Evolutionary conservation across 2,329 filamentous ascomycete genomes (phyloP).

Genomic region (Neodidymelliopsis sp.): DNA sequence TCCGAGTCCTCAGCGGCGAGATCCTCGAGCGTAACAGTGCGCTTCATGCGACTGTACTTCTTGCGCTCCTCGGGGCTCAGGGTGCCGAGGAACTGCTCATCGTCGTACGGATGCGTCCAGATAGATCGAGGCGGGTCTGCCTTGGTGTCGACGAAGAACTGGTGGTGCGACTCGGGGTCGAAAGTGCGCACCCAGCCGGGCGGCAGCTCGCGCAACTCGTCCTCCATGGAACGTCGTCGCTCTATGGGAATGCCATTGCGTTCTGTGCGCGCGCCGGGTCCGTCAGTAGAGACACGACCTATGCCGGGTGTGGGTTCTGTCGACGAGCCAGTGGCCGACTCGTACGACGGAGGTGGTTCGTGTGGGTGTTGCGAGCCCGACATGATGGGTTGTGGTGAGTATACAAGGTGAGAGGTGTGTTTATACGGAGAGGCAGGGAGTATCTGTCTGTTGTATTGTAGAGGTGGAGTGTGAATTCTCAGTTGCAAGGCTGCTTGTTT

Average conservation of each 20-base stretch:
- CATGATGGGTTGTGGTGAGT: conserved; percentile 2
- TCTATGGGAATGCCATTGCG: conserved; percentile 63
- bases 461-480: too few species aligned
- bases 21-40: conserved; percentile 51
- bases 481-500: background rate
- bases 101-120: conserved; percentile 69
- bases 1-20: conserved; percentile 54
- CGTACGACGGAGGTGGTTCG: conserved; percentile 46
- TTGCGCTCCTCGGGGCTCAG: conserved; percentile 60
- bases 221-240: conserved; percentile 67
- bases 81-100: conserved; percentile 60
- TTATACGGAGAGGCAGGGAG: background rate
- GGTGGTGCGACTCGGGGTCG: conserved; percentile 62
- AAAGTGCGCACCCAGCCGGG: conserved; percentile 65
- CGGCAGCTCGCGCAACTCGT: conserved; percentile 63
- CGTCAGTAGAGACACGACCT: conserved; percentile 42
- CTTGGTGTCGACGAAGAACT: conserved; percentile 69
- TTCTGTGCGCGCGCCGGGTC: conserved; percentile 40
- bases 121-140: conserved; percentile 63
- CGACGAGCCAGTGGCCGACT: conserved; percentile 37
- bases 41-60: conserved; percentile 51
- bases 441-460: background rate
- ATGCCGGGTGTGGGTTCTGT: conserved; percentile 30
- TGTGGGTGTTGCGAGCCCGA: conserved; percentile 21
- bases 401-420: background rate